Base-by-base conservation (phyloP, 495 filamentous ascomycete species). In the Eremomyces bilateralis region DNA sequence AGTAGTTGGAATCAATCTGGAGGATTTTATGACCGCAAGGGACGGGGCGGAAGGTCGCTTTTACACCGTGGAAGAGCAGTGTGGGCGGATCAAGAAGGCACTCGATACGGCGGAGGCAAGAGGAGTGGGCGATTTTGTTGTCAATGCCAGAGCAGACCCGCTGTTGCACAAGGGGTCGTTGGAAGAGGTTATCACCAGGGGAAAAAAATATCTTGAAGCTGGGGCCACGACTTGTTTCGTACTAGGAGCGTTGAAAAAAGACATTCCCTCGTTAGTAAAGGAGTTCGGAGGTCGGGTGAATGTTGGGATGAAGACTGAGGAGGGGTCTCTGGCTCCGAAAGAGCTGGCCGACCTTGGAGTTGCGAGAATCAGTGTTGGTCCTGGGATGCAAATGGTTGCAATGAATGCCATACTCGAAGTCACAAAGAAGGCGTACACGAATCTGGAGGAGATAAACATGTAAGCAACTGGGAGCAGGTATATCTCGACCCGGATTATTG, bases 61-160 rank as follows among this genome's bases (percentile, higher is more conserved):
- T 31, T 40, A 53, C 13, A 29, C 38, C 3, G 38, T 53, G 3
- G 48, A 46, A 3, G 53, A 56, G 13, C 54, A 63, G 0, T 52
- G 53, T 5, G 43, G 43, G 11, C 46, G 64, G 17, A 53, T 70
- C 20, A 35, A 42, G 21, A 29, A 37, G 5, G 59, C 44, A 0
- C n/a, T 51, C 2, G 47, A 49, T 11, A 44, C 45, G 1, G 62
- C 61, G 3, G 21, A 8, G n/a, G 49, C 54, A 6, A 34, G 42
- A 0, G 60, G 61, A 4, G 59, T 65, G 6, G 48, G 48, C 10
- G 62, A 62, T 36, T 64, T 62, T 46, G 62, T 59, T 27, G 38
- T 68, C 16, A 65, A 66, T 45, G 63, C 62, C 13, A 40, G 63
- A 20, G 56, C 52, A 20, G 64, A 67, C 42, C 42, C 50, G 1